A percentile compares a stretch with the other conserved stretches of the same genome.
These are phyloP conservation scores for Wickerhamomyces sydowiorum DNA, from an alignment of 805 yeast species.

Conservation along the genomic window DNA sequence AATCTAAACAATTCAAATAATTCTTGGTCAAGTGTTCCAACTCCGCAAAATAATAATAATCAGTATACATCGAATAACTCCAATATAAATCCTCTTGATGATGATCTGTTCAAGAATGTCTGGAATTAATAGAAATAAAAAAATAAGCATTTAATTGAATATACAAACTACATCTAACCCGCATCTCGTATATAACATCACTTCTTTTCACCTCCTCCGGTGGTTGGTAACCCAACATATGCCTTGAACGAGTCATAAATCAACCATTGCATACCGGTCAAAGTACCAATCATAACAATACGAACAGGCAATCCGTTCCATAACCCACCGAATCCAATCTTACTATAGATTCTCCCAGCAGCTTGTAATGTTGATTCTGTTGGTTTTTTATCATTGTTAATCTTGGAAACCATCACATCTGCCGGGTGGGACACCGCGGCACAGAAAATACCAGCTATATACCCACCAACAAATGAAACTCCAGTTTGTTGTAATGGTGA, in stretches of 20 bases:
- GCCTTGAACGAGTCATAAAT: slow-evolving; percentile 95
- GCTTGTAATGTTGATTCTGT: slow-evolving; percentile 66
- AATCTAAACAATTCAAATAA: slow-evolving; percentile 2
- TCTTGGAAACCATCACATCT: slow-evolving; percentile 96
- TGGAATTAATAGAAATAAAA: slow-evolving; percentile 40
- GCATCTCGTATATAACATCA: not conserved
- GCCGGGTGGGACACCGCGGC: slow-evolving; percentile 97
- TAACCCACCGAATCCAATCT: slow-evolving; percentile 84
- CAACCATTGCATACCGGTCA: slow-evolving; percentile 97
- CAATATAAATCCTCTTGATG: slow-evolving; percentile 34
- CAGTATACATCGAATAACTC: not conserved
- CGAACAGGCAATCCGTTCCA: slow-evolving; percentile 96
- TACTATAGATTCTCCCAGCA: slow-evolving; percentile 63
- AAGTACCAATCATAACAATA: slow-evolving; percentile 94
- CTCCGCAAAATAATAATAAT: not conserved
- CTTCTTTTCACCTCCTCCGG: slow-evolving; percentile 47
- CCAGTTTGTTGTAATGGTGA: slow-evolving; percentile 80
- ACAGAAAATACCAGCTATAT: slow-evolving; percentile 95
- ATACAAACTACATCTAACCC: too few species aligned
- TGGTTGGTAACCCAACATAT: slow-evolving; percentile 90
- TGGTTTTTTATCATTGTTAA: slow-evolving; percentile 65
- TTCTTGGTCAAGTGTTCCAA: slow-evolving; percentile 1
- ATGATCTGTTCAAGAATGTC: slow-evolving; percentile 64
- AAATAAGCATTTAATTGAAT: too few species aligned
- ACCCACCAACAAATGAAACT: slow-evolving; percentile 92